Conservation (phyloP, 495 filamentous ascomycete genomes). For the Neurospora terricola region DNA sequence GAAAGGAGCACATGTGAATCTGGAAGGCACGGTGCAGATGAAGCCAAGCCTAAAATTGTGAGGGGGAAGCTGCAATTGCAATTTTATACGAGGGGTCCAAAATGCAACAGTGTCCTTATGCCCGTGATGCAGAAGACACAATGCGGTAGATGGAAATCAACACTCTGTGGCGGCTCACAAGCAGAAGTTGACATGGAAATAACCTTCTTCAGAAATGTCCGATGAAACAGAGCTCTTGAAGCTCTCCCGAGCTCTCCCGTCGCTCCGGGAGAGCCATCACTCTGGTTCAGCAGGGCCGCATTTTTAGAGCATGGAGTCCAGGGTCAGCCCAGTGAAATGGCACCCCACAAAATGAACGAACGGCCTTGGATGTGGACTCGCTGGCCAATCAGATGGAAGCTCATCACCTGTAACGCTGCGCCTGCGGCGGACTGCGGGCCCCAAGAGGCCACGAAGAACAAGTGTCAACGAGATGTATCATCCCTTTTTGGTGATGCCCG, state of each 20-base stretch:
- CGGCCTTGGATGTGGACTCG: neutral
- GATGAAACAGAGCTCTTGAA: neutral
- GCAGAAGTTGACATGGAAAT: neutral
- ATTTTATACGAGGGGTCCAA: neutral
- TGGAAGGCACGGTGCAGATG: neutral
- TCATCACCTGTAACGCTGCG: neutral
- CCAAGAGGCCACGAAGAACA: neutral
- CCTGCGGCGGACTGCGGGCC: neutral
- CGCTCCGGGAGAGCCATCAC: neutral
- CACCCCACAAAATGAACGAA: neutral
- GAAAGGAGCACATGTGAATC: neutral
- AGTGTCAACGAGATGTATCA: neutral
- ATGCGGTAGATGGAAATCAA: neutral
- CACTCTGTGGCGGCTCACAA: neutral
- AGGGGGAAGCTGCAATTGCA: neutral
- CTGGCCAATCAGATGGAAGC: neutral
- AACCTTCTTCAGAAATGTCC: neutral
- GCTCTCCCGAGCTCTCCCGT: neutral
- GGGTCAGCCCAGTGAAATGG: neutral
- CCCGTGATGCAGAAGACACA: neutral
- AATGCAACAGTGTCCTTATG: neutral
- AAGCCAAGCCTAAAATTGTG: neutral
- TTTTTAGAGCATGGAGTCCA: neutral
- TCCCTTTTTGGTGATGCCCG: neutral
- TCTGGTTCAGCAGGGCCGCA: neutral